Evolutionary conservation across 345 rosid genomes (phyloP).

Genomic region (Linum trigynum): DNA sequence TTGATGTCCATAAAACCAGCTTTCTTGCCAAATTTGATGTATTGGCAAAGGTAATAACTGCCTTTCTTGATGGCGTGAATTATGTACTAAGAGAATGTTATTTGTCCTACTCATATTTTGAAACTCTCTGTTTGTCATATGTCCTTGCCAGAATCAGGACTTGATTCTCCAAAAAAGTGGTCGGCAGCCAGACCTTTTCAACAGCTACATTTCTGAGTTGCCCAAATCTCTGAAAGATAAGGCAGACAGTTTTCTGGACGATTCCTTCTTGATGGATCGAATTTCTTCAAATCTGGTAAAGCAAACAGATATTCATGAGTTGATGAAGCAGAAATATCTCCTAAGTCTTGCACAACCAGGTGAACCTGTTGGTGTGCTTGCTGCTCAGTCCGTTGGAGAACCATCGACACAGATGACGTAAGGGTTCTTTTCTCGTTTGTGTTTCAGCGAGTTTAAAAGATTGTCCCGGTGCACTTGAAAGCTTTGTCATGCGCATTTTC

Average conservation of each 20-base stretch:
- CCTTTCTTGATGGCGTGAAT: constrained; percentile 10
- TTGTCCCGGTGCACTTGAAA: too few relatives aligned
- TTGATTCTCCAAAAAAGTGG: constrained; percentile 38
- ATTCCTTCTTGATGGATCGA: constrained; percentile 31
- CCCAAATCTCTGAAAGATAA: constrained; percentile 53
- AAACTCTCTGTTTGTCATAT: background rate
- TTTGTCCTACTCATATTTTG: background rate
- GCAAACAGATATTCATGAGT: constrained; percentile 44
- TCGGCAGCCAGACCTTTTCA: constrained; percentile 32
- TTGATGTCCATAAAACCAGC: constrained; percentile 84
- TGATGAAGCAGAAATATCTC: constrained; percentile 60
- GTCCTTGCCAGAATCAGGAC: constrained; percentile 59
- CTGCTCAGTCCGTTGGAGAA: constrained; percentile 98
- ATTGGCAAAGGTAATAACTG: constrained; percentile 48
- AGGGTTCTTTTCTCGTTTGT: constrained; percentile 26
- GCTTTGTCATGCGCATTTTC: too few relatives aligned
- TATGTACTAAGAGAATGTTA: constrained; percentile 4
- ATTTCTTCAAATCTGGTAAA: constrained; percentile 26
- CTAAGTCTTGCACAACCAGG: constrained; percentile 97
- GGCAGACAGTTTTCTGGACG: constrained; percentile 49
- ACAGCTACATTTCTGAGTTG: constrained; percentile 42
- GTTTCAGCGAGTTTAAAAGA: background rate
- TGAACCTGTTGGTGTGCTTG: constrained; percentile 97
- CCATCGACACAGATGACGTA: constrained; percentile 99
- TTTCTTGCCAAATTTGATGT: constrained; percentile 68